These are phyloP conservation scores for Russula compacta DNA, from an alignment of 768 basidiomycete species.

Conservation along the genomic window DNA sequence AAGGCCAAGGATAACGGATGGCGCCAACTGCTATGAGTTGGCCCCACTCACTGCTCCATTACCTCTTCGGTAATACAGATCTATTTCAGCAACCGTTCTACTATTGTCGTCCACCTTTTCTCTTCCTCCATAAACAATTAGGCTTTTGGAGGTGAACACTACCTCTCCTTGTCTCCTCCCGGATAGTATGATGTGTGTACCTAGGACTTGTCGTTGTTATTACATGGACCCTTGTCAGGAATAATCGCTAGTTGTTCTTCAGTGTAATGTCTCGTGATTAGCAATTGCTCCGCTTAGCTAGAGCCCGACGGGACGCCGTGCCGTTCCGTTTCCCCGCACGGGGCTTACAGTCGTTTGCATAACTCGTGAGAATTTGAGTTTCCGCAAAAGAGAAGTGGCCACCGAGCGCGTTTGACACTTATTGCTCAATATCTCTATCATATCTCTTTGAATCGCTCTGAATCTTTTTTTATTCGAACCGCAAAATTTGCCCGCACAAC, in stretches of 20 bases:
- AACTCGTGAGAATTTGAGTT: too few species aligned
- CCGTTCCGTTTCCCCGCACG: neutral
- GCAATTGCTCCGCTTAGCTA: too few species aligned
- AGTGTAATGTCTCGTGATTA: neutral
- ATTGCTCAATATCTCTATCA: too few species aligned
- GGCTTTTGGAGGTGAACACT: neutral
- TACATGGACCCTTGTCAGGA: neutral
- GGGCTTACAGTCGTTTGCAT: too few species aligned
- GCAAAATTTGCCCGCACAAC: too few species aligned
- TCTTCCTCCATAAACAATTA: neutral
- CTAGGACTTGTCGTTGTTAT: neutral
- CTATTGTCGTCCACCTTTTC: neutral
- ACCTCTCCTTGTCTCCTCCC: neutral
- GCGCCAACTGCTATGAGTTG: constrained; percentile 48
- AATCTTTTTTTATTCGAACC: too few species aligned
- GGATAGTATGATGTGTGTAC: constrained; percentile 9
- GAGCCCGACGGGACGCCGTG: too few species aligned
- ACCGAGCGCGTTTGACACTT: too few species aligned
- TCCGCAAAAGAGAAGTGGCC: too few species aligned
- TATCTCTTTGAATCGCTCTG: too few species aligned
- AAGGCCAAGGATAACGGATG: constrained; percentile 70
- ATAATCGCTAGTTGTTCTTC: neutral
- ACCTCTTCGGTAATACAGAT: neutral
- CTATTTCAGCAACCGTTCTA: neutral
- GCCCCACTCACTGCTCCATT: neutral